Evolutionary conservation across 2,329 filamentous ascomycete genomes (phyloP).

Genomic region (Lachnellula hyalina): DNA sequence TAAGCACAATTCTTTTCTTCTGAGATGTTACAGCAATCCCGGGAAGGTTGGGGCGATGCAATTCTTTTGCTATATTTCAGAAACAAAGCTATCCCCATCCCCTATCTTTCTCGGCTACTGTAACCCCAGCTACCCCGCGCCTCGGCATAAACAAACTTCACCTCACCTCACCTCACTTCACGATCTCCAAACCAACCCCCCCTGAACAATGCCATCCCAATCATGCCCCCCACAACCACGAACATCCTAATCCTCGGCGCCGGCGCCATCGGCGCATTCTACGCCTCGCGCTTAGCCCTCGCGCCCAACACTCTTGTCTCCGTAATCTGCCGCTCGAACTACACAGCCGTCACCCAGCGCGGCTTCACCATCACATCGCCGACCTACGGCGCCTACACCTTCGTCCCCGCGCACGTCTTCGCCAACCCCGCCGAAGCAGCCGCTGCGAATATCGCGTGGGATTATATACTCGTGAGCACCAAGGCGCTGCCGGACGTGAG

Average conservation of each 20-base stretch:
- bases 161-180: neutral
- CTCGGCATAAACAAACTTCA: neutral
- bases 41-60: too few species aligned
- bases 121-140: neutral
- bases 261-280: constrained; percentile 68
- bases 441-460: constrained; percentile 36
- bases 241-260: constrained; percentile 64
- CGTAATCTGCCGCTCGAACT: constrained; percentile 70
- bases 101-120: neutral
- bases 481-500: constrained; percentile 30
- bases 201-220: neutral
- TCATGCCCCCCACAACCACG: constrained; percentile 13
- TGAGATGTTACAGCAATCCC: too few species aligned
- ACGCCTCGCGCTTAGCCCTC: constrained; percentile 61
- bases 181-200: neutral
- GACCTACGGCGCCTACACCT: constrained; percentile 62
- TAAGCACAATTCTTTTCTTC: too few species aligned
- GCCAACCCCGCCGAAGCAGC: constrained; percentile 46
- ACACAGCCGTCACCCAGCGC: constrained; percentile 51
- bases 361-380: constrained; percentile 63
- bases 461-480: constrained; percentile 29
- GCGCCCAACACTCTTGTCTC: constrained; percentile 53
- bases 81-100: neutral
- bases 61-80: too few species aligned
- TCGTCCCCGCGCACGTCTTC: constrained; percentile 57